phyloP scores from a whole-genome alignment of 345 rosid genomes.

The Pistacia atlantica region DNA sequence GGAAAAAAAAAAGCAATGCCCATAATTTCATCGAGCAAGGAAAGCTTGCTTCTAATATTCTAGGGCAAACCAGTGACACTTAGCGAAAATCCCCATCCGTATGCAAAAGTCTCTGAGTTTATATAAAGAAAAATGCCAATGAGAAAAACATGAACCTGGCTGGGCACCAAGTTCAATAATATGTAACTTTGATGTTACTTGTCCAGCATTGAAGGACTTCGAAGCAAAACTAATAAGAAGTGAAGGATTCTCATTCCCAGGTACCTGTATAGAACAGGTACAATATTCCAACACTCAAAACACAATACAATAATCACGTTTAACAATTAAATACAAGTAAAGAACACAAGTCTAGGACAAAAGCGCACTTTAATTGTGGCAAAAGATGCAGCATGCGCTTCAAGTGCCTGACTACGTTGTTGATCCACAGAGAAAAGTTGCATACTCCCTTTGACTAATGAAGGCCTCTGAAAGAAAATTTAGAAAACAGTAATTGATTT shows the following conservation, averaged over 20 bases:
- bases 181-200: constrained; percentile 89
- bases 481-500: neutral
- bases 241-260: constrained; percentile 97
- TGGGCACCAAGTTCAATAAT: constrained; percentile 97
- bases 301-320: neutral
- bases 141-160: constrained; percentile 52
- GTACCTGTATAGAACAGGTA: constrained; percentile 43
- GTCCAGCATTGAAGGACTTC: constrained; percentile 88
- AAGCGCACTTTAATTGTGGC: constrained; percentile 73
- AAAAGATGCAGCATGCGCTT: constrained; percentile 99
- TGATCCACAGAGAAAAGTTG: constrained; percentile 94
- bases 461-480: constrained; percentile 58
- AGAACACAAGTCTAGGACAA: too few relatives aligned
- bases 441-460: constrained; percentile 93
- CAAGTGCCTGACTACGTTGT: constrained; percentile 99
- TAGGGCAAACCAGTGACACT: too few relatives aligned
- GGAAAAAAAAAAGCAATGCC: neutral
- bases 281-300: neutral
- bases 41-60: too few relatives aligned
- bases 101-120: neutral
- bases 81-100: too few relatives aligned
- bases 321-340: too few relatives aligned
- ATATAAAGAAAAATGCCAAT: neutral
- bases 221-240: constrained; percentile 86
- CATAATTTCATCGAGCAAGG: too few relatives aligned